Conservation (phyloP, 202 grass and related monocot genomes). For the Carex arenaria region DNA sequence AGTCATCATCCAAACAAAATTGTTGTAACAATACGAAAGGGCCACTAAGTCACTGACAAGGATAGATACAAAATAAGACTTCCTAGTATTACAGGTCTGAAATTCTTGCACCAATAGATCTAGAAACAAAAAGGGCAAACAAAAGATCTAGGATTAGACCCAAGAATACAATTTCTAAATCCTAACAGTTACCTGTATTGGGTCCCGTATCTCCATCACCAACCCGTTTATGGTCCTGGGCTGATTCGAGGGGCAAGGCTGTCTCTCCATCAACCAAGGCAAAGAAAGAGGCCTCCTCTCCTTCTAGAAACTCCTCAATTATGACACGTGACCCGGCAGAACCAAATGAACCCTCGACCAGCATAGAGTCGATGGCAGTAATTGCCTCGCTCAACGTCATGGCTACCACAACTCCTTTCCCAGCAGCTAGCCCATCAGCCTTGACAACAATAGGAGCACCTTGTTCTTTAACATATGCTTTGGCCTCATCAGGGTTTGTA, state of each 20-base stretch:
- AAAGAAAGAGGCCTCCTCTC: slow-evolving; percentile 95
- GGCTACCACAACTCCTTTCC: slow-evolving; percentile 78
- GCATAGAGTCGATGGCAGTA: slow-evolving; percentile 67
- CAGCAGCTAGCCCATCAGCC: slow-evolving; percentile 79
- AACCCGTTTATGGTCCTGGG: slow-evolving; percentile 89
- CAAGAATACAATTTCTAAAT: neutral
- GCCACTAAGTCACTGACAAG: neutral
- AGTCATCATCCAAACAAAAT: neutral
- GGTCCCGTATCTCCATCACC: slow-evolving; percentile 83
- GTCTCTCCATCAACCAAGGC: slow-evolving; percentile 81
- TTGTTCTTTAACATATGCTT: slow-evolving; percentile 58
- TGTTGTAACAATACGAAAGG: neutral
- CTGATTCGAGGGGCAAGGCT: slow-evolving; percentile 83
- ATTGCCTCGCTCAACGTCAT: slow-evolving; percentile 64
- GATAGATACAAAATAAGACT: neutral
- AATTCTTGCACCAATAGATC: neutral
- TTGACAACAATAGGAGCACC: slow-evolving; percentile 83
- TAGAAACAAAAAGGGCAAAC: neutral
- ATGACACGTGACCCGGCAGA: slow-evolving; percentile 65
- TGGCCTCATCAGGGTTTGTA: slow-evolving; percentile 55
- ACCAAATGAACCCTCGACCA: slow-evolving; percentile 73
- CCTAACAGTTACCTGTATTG: slow-evolving; percentile 40
- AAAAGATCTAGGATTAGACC: neutral
- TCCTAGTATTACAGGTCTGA: neutral
- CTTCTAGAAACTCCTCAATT: slow-evolving; percentile 88